Evolutionary conservation across 2,329 filamentous ascomycete genomes (phyloP).

Genomic region (Pestalotiopsis sp.): DNA sequence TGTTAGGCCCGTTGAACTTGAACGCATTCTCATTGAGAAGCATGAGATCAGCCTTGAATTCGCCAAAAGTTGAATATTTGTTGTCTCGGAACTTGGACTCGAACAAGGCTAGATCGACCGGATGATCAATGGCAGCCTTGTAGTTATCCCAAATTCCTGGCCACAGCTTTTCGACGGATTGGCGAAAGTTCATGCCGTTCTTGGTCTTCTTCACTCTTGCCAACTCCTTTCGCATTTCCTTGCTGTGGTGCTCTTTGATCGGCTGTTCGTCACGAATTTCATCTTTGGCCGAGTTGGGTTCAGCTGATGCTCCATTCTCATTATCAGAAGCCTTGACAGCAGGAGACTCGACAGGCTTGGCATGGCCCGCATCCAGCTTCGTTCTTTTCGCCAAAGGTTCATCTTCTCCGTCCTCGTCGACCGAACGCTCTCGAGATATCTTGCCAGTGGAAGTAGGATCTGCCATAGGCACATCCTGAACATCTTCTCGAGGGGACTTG

Average conservation of each 20-base stretch:
- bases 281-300: conserved; percentile 24
- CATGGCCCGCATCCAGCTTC: conserved; percentile 64
- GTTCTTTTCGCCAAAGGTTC: conserved; percentile 80
- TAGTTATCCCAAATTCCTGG: conserved; percentile 77
- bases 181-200: conserved; percentile 73
- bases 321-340: conserved; percentile 24
- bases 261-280: conserved; percentile 44
- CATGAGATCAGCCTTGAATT: conserved; percentile 74
- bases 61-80: conserved; percentile 70
- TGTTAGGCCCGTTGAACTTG: conserved; percentile 79
- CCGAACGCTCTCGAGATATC: conserved; percentile 67
- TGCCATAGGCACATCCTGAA: conserved; percentile 24
- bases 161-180: conserved; percentile 76
- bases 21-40: conserved; percentile 80
- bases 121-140: conserved; percentile 67
- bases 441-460: conserved; percentile 47
- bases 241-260: conserved; percentile 43
- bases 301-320: conserved; percentile 26
- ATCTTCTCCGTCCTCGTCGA: conserved; percentile 68
- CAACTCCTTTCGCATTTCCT: conserved; percentile 57
- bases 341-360: conserved; percentile 46
- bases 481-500: conserved; percentile 21
- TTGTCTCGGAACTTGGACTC: conserved; percentile 77
- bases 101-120: conserved; percentile 84
- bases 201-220: conserved; percentile 86